Base-by-base conservation (phyloP, 2,329 filamentous ascomycete species). In the Byssothecium circinans region DNA sequence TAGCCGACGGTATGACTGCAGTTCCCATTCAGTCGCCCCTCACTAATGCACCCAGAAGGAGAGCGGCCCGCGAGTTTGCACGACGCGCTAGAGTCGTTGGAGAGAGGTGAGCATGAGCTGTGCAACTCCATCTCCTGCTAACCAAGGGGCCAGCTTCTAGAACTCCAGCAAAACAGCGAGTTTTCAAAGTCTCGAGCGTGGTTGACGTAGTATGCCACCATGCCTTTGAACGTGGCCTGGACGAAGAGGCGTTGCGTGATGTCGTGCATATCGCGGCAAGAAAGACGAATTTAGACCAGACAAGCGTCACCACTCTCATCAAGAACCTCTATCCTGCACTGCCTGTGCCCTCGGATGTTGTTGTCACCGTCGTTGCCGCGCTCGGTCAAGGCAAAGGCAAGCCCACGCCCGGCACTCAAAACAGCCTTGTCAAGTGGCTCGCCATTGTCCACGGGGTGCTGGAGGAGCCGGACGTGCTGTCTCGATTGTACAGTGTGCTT, bases 381-480 rank as follows among this genome's bases (percentile, higher is more conserved):
- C 77, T 95, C n/a, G 89, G 90, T 3, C 86, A 90, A 61, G 89
- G 88, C 60, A 82, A 84, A 65, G 78, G 82, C 45, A 95, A 91
- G 67, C 86, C 89, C 12, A 83, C 86, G 12, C 77, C 88, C 36
- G 76, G 80, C 36, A 81, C 88, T 0, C 89, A 95, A 70, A 81
- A 81, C 20, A 76, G 84, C 34, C 75, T 95, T 41, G 72, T 95
- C 52, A 85, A 82, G 70, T 95, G 90, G 90, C 75, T 95, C 41
- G 80, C 90, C 47, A 82, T 89, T 71, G 80, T 89, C 3, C 85
- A 91, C 62, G 86, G 90, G 57, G 74, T 86, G 37, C 70, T 94
- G 17, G 83, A 88, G 44, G 80, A 83, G 33, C 78, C 81, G 37
- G 75, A 74, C 6, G 74, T 85, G 8, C 70, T 95, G 40, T 84